Conservation (phyloP, 345 rosid genomes). For the Camelina hispida region DNA sequence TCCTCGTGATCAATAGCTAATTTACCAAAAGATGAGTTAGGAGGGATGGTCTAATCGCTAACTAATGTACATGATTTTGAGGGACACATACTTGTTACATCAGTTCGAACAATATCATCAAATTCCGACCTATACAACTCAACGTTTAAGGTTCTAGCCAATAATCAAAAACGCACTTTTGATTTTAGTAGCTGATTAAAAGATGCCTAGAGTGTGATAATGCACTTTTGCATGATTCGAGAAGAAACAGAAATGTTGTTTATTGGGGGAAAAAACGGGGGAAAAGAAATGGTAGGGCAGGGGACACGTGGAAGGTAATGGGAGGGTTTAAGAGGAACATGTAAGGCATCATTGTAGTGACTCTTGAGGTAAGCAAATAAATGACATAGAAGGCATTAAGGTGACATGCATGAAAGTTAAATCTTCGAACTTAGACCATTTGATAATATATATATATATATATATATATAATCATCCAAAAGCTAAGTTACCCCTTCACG, state of each 20-base stretch:
- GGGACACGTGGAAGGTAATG: constrained; percentile 22
- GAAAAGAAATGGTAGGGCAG: constrained; percentile 22
- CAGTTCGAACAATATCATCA: background rate
- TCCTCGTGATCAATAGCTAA: background rate
- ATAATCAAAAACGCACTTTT: constrained; percentile 7
- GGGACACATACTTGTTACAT: background rate
- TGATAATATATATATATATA: constrained; percentile 18
- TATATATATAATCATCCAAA: constrained; percentile 27
- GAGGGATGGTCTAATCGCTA: background rate
- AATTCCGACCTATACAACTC: background rate
- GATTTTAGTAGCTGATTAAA: background rate
- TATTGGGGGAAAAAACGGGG: constrained; percentile 28
- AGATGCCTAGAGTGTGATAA: background rate
- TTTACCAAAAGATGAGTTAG: background rate
- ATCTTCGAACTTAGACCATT: constrained; percentile 34
- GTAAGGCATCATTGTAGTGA: constrained; percentile 25
- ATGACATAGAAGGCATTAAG: constrained; percentile 44
- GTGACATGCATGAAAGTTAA: constrained; percentile 20
- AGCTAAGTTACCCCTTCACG: constrained; percentile 44
- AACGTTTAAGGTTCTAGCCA: background rate
- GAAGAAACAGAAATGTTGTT: constrained; percentile 23
- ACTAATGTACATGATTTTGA: background rate
- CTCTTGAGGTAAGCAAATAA: constrained; percentile 38
- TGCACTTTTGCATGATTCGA: constrained; percentile 33
- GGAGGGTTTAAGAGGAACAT: constrained; percentile 17